These are phyloP conservation scores for Fistulina hepatica DNA, from an alignment of 1,284 basidiomycete genomes.

Conservation along the genomic window DNA sequence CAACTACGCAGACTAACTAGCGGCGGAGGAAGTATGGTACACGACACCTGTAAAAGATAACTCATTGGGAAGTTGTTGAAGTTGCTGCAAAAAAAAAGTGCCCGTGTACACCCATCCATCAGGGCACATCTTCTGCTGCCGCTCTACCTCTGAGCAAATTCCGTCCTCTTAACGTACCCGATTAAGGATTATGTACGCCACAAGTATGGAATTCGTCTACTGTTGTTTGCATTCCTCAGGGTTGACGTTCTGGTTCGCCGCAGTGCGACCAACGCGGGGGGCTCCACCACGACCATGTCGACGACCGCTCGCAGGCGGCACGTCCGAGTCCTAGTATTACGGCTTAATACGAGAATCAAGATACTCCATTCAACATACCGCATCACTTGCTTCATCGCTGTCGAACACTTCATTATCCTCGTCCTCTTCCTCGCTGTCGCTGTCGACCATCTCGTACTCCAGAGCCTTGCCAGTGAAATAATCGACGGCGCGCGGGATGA, in stretches of 20 bases:
- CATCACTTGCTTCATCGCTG: slow-evolving; percentile 34
- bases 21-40: too few relatives aligned
- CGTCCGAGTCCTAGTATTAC: slow-evolving; percentile 44
- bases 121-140: too few relatives aligned
- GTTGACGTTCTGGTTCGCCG: slow-evolving; percentile 38
- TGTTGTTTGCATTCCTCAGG: slow-evolving; percentile 83
- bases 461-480: slow-evolving; percentile 97
- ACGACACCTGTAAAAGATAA: too few relatives aligned
- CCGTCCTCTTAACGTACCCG: too few relatives aligned
- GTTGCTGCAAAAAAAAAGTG: too few relatives aligned
- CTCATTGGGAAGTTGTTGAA: too few relatives aligned
- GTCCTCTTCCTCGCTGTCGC: slow-evolving; percentile 53
- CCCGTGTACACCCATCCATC: too few relatives aligned
- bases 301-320: slow-evolving; percentile 45
- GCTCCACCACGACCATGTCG: slow-evolving; percentile 40
- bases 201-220: slow-evolving; percentile 34
- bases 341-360: neutral
- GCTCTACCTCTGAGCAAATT: too few relatives aligned
- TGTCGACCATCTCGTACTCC: slow-evolving; percentile 59
- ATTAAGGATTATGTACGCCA: too few relatives aligned
- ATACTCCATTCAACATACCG: slow-evolving; percentile 5
- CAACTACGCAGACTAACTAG: too few relatives aligned
- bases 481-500: slow-evolving; percentile 91
- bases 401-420: slow-evolving; percentile 51
- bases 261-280: slow-evolving; percentile 15